Conservation (phyloP, 2,329 filamentous ascomycete genomes). For the Aspergillus candidus region DNA sequence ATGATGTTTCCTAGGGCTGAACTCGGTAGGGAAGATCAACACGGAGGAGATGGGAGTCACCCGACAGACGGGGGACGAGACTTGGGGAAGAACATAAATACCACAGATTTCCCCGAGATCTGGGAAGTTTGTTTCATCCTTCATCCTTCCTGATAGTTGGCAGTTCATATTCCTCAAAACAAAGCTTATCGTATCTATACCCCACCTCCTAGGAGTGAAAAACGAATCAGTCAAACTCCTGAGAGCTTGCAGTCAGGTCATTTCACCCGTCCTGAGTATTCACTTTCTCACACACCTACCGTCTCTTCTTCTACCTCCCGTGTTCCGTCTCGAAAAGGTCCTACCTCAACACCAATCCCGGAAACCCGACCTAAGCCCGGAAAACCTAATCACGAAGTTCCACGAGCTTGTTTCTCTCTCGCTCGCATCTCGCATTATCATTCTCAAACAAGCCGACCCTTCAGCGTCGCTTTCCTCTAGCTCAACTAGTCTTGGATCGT, state of each 20-base stretch:
- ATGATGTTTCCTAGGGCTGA: no score
- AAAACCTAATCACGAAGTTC: no score
- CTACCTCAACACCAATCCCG: no score
- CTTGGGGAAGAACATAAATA: slow-evolving; percentile 14
- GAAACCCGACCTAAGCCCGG: no score
- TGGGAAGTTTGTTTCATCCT: neutral
- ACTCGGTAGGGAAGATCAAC: neutral
- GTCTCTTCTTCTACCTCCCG: slow-evolving; percentile 11
- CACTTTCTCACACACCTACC: slow-evolving; percentile 17
- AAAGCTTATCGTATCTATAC: neutral
- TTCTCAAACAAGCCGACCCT: slow-evolving; percentile 6
- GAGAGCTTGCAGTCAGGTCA: no score
- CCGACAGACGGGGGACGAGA: neutral
- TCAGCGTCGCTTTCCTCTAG: slow-evolving; percentile 12
- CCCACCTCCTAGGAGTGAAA: no score
- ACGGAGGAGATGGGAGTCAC: slow-evolving; percentile 2
- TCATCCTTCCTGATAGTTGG: neutral
- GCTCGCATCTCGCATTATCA: slow-evolving; percentile 6
- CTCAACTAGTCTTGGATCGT: no score
- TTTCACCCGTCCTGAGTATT: no score
- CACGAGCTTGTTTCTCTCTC: neutral
- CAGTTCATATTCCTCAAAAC: slow-evolving; percentile 1
- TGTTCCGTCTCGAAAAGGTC: neutral
- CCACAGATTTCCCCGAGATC: neutral
- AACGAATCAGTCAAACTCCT: no score